Base-by-base conservation (phyloP, 2,329 filamentous ascomycete species). In the Blastomyces silverae region DNA sequence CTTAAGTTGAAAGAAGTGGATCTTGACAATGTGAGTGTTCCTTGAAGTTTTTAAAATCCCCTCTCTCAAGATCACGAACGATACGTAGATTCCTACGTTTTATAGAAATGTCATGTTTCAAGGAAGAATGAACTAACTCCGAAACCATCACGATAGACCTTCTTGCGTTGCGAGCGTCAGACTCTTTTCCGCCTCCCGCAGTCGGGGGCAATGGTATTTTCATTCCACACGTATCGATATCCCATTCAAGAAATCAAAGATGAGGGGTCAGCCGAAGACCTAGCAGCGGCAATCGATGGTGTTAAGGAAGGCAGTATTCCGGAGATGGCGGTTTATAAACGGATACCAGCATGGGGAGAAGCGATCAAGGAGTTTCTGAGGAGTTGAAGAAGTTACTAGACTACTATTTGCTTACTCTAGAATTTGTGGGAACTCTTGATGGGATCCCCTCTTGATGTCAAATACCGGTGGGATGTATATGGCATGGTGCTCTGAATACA, bases 221-320 rank as follows among this genome's bases (percentile, higher is more conserved):
- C 78, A 0, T 84, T 87, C 72, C 86, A 87, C 73, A 88, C 86
- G 20, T 88, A 87, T 72, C 75, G 80, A 65, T 87, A 88, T 72
- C 79, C 80, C 1, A 72, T 88, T 8, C 69, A 69, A 50, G 78
- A 84, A 61, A 74, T 88, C 57, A 85, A 83, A 70, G 79, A 79
- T 4, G 85, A 87, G 66, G 85, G 85, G 0, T 71, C 74, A 4
- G 84, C 81, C 0, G 80, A 82, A 69, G 80, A 79, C 8, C 70
- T 88, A 62, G 83, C 82, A 0, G 68, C 73, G 46, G 85, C 85
- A 1, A 84, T 87, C 71, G 85, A 88, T 65, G 86, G 86, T 0
- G 70, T 88, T 69, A 79, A 77, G 46, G 73, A 71, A 61, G 86
- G 86, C 0, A 87, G 76, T 77, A 82, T 82, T 57, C 85, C 85